phyloP scores from a whole-genome alignment of 352 stramenopile genomes.

The Pythium aristosporum region DNA sequence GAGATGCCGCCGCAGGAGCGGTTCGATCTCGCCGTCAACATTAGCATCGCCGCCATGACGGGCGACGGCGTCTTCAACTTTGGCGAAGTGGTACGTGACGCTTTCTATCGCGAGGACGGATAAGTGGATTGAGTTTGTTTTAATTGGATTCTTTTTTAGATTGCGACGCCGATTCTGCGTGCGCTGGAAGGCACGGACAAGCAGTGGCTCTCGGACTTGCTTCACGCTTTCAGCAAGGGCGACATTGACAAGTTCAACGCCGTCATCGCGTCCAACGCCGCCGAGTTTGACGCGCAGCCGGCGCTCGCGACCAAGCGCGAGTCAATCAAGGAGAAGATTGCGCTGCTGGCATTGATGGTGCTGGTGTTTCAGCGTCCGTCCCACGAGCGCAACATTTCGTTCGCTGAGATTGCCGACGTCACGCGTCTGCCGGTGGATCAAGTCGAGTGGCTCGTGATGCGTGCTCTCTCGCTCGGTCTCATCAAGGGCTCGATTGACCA shows the following conservation, averaged over 20 bases:
- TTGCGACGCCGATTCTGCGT: conserved; percentile 92
- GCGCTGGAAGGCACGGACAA: conserved; percentile 90
- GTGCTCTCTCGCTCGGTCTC: conserved; percentile 94
- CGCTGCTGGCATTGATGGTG: conserved; percentile 96
- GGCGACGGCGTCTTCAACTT: conserved; percentile 98
- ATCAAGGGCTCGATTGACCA: conserved; percentile 94
- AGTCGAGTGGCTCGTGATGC: conserved; percentile 99
- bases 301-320: conserved; percentile 92
- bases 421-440: conserved; percentile 85
- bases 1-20: conserved; percentile 78
- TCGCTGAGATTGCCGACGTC: conserved; percentile 92
- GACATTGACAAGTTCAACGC: conserved; percentile 95
- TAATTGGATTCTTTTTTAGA: conserved; percentile 27
- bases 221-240: conserved; percentile 93
- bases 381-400: conserved; percentile 92
- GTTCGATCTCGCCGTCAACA: conserved; percentile 91
- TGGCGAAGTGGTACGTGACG: conserved; percentile 91
- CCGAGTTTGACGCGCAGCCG: conserved; percentile 89
- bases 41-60: conserved; percentile 95
- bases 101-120: too few species aligned
- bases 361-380: conserved; percentile 95
- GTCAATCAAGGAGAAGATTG: conserved; percentile 98
- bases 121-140: not conserved
- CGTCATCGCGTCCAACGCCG: conserved; percentile 68
- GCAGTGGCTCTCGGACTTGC: conserved; percentile 93